Base-by-base conservation (phyloP, 2,329 filamentous ascomycete species). In the Paraconiothyrium sp. region DNA sequence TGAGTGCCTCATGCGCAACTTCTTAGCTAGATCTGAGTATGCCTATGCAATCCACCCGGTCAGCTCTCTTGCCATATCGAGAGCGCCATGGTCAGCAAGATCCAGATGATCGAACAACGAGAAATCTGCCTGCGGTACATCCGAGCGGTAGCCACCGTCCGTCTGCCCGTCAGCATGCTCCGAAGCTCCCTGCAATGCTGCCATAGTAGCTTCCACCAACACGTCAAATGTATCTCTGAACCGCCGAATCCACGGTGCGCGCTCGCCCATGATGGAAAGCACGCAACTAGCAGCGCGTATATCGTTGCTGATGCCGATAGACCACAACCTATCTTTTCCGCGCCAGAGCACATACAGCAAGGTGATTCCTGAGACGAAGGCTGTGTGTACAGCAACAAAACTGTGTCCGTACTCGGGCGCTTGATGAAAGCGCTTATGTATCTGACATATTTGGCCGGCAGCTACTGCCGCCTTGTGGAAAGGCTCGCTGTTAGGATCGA, bases 191-290 rank as follows among this genome's bases (percentile, higher is more conserved):
- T 66, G 61, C 35, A 66, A 37, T 32, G 57, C 58, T 24, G 55
- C 43, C 58, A 63, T 65, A 30, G 63, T 65, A 44, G 61, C 63
- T 60, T 63, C 61, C 22, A 66, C 61, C 61, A 63, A 61, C 20
- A 57, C 59, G 39, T 65, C 61, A 41, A 63, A 63, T 0, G 60
- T 63, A 8, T 71, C 39, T 43, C 68, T 55, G 60, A 67, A 39
- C 22, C 59, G 44, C 51, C 60, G 30, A 3, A 84, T 82, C 80
- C 81, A 83, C 0, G 78, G 71, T 8, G 82, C 82, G 34, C 82
- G 78, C 65, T 84, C 83, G 5, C 81, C 78, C 81, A 84, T 84
- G 43, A 84, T 81, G 54, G 83, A 84, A 1, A 84, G 73, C 1
- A 84, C 82, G 1, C 82, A 77, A 0, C 81, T 83, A 70, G 82